phyloP scores from a whole-genome alignment of 2,329 filamentous ascomycete genomes.

The Neonectria hederae region DNA sequence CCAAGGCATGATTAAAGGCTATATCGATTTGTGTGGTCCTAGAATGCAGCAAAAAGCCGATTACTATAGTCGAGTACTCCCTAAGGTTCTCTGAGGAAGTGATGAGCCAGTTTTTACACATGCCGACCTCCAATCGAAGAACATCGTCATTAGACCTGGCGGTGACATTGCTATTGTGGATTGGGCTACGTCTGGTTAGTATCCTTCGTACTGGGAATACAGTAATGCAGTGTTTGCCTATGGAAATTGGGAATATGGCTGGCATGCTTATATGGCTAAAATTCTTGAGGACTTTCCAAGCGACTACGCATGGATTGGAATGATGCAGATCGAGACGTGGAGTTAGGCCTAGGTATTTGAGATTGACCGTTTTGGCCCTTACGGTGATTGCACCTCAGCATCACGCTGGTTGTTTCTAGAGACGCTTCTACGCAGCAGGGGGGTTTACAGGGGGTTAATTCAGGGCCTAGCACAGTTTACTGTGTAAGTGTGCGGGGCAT shows the following conservation, averaged over 20 bases:
- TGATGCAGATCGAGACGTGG: background rate
- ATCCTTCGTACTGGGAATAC: constrained; percentile 27
- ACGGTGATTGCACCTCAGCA: too few relatives aligned
- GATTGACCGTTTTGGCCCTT: too few relatives aligned
- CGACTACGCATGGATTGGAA: constrained; percentile 2
- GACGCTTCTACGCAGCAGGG: too few relatives aligned
- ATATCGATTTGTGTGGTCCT: background rate
- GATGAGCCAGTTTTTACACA: constrained; percentile 24
- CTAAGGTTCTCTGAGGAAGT: constrained; percentile 2
- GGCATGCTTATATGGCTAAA: constrained; percentile 10
- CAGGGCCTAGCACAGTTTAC: too few relatives aligned
- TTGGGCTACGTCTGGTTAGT: constrained; percentile 27
- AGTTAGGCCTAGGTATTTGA: background rate
- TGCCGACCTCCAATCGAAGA: constrained; percentile 23
- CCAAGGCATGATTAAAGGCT: constrained; percentile 8
- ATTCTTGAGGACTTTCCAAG: constrained; percentile 7
- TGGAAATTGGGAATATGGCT: constrained; percentile 15
- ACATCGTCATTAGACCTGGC: constrained; percentile 20
- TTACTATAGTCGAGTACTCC: constrained; percentile 13
- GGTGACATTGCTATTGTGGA: constrained; percentile 17
- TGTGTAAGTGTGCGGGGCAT: background rate
- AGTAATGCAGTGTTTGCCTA: constrained; percentile 9
- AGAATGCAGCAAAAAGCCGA: background rate
- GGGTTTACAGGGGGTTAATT: background rate
- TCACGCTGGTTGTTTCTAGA: too few relatives aligned